phyloP scores from a whole-genome alignment of 352 stramenopile genomes.

The Globisporangium barbulae region DNA sequence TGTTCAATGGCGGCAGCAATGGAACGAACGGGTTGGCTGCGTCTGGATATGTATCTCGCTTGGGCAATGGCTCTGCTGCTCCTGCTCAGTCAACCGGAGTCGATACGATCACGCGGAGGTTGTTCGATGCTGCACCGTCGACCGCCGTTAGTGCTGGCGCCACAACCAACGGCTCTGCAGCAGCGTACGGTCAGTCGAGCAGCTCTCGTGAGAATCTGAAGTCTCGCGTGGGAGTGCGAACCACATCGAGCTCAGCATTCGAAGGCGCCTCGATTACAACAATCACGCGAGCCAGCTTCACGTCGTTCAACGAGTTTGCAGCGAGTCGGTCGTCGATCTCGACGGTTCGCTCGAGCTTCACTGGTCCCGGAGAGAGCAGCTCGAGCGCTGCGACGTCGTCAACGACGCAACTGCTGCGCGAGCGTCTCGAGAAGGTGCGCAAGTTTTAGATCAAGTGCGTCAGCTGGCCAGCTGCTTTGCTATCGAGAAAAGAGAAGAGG shows the following conservation, averaged over 20 bases:
- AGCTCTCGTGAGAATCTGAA: slow-evolving; percentile 23
- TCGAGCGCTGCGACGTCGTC: slow-evolving; percentile 11
- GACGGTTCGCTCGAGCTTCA: slow-evolving; percentile 11
- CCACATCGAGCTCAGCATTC: slow-evolving; percentile 13
- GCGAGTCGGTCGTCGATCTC: slow-evolving; percentile 21
- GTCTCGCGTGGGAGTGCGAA: slow-evolving; percentile 7
- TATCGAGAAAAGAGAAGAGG: neutral
- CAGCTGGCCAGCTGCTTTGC: neutral
- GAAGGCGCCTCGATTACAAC: slow-evolving; percentile 14
- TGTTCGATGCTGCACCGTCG: slow-evolving; percentile 42
- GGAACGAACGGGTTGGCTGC: slow-evolving; percentile 4
- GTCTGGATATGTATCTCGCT: slow-evolving; percentile 7
- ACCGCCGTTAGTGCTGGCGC: neutral
- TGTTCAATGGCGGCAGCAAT: slow-evolving; percentile 18
- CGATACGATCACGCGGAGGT: slow-evolving; percentile 42
- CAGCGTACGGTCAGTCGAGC: slow-evolving; percentile 16
- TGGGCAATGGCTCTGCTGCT: slow-evolving; percentile 1
- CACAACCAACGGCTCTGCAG: neutral
- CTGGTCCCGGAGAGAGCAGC: slow-evolving; percentile 4
- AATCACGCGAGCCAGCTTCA: slow-evolving; percentile 38
- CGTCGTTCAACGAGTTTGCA: slow-evolving; percentile 41
- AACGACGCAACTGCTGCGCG: slow-evolving; percentile 23
- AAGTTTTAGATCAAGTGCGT: slow-evolving; percentile 15
- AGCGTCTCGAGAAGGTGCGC: slow-evolving; percentile 21
- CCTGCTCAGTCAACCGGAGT: neutral